Evolutionary conservation across 2,329 filamentous ascomycete species (phyloP).

Genomic region (Ilyonectria destructans): DNA sequence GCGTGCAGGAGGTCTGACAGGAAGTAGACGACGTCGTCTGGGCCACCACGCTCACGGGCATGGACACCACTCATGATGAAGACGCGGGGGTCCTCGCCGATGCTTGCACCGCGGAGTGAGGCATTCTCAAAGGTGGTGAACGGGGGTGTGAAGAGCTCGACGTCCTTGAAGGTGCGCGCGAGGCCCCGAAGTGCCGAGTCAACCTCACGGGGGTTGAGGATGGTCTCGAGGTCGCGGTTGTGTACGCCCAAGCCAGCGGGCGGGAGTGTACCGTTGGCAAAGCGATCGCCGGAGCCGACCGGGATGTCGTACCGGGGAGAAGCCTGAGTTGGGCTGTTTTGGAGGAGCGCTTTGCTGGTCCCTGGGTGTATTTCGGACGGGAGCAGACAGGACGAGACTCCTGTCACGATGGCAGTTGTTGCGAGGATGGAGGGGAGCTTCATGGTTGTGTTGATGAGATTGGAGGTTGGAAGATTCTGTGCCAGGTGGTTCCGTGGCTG

Average conservation of each 20-base stretch:
- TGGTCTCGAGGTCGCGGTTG: constrained; percentile 57
- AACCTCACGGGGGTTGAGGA: constrained; percentile 64
- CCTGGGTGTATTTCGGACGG: constrained; percentile 54
- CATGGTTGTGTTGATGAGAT: constrained; percentile 42
- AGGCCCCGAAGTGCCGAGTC: constrained; percentile 62
- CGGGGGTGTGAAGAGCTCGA: constrained; percentile 61
- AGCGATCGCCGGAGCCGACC: constrained; percentile 62
- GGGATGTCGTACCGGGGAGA: constrained; percentile 50
- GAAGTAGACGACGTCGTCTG: constrained; percentile 72
- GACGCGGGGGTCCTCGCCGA: constrained; percentile 64
- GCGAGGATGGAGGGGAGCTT: constrained; percentile 46
- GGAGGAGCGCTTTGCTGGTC: constrained; percentile 8
- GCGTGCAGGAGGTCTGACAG: constrained; percentile 71
- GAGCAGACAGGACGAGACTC: constrained; percentile 55
- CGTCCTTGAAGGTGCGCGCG: constrained; percentile 55
- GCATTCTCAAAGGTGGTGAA: constrained; percentile 62
- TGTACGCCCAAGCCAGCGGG: constrained; percentile 54
- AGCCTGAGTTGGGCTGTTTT: constrained; percentile 10
- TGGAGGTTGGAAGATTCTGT: not conserved
- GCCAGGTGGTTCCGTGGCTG: too few relatives aligned
- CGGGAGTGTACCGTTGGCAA: constrained; percentile 56
- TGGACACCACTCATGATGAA: constrained; percentile 71
- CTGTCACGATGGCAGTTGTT: constrained; percentile 38
- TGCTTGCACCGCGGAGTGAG: constrained; percentile 58
- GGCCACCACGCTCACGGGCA: constrained; percentile 71